Evolutionary conservation across 805 yeast genomes (phyloP).

Genomic region (Saccharomycopsis synnaedendra): DNA sequence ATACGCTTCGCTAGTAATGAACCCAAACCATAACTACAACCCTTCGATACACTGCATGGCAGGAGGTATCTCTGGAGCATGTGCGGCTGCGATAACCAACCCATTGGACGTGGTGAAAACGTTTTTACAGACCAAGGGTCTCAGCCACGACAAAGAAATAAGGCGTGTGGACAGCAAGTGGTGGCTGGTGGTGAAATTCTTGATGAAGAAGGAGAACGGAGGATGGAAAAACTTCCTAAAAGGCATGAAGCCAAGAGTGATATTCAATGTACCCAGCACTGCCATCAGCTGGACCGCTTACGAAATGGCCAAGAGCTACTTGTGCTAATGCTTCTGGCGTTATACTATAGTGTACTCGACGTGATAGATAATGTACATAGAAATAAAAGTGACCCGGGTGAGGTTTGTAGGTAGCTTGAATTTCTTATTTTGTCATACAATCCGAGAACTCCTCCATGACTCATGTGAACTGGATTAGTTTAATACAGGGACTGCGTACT

Average conservation of each 20-base stretch:
- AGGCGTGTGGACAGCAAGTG: background rate
- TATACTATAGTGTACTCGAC: too few relatives aligned
- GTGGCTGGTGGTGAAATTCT: conserved; percentile 2
- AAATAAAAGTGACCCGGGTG: too few relatives aligned
- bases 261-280: conserved; percentile 89
- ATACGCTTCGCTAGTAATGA: conserved; percentile 61
- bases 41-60: conserved; percentile 86
- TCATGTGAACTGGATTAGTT: too few relatives aligned
- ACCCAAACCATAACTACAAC: conserved; percentile 70
- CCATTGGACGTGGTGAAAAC: conserved; percentile 94
- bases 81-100: conserved; percentile 89
- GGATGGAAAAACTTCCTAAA: conserved; percentile 63
- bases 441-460: too few relatives aligned
- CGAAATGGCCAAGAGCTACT: conserved; percentile 84
- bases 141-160: conserved; percentile 8
- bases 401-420: too few relatives aligned
- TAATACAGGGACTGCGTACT: too few relatives aligned
- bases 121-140: conserved; percentile 56
- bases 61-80: conserved; percentile 91
- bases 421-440: too few relatives aligned
- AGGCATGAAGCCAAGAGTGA: conserved; percentile 84
- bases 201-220: conserved; percentile 18
- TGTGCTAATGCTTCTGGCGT: conserved; percentile 18
- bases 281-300: conserved; percentile 97
- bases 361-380: too few relatives aligned